Evolutionary conservation across 768 basidiomycete genomes (phyloP).

Genomic region (Favolaschia claudopus): DNA sequence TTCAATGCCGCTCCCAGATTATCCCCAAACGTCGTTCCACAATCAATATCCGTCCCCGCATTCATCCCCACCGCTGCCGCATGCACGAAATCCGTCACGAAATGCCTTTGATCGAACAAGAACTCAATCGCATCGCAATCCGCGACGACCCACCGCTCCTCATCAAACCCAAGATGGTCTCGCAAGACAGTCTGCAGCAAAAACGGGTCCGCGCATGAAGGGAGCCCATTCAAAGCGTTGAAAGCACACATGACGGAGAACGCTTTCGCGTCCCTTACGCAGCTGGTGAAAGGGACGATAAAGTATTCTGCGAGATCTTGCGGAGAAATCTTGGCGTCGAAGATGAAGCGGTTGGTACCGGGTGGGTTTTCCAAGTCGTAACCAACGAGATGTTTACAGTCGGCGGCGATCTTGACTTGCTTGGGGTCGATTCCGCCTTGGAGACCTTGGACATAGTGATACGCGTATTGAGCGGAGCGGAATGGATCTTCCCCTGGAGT

Average conservation of each 20-base stretch:
- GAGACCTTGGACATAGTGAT: constrained; percentile 58
- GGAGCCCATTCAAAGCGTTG: constrained; percentile 65
- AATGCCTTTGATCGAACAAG: constrained; percentile 56
- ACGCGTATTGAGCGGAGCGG: constrained; percentile 59
- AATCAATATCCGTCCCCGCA: constrained; percentile 63
- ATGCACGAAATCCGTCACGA: constrained; percentile 47
- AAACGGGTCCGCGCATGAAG: constrained; percentile 60
- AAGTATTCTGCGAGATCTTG: constrained; percentile 67
- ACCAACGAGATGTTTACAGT: constrained; percentile 67
- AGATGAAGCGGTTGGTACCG: constrained; percentile 54
- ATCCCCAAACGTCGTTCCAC: constrained; percentile 54
- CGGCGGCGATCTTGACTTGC: constrained; percentile 59
- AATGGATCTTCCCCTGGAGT: constrained; percentile 69
- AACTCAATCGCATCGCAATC: constrained; percentile 64
- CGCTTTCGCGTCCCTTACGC: constrained; percentile 65
- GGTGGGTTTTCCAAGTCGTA: constrained; percentile 67
- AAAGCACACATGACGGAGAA: constrained; percentile 67
- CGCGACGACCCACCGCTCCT: constrained; percentile 59
- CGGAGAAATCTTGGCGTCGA: constrained; percentile 57
- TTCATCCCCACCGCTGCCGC: constrained; percentile 58
- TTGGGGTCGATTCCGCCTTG: constrained; percentile 66
- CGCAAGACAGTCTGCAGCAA: constrained; percentile 59
- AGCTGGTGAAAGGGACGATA: constrained; percentile 61
- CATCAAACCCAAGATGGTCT: constrained; percentile 57
- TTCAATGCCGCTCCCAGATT: constrained; percentile 57